Evolutionary conservation across 1,139 yeast genomes (phyloP).

Genomic region (Suhomyces bokatorum): DNA sequence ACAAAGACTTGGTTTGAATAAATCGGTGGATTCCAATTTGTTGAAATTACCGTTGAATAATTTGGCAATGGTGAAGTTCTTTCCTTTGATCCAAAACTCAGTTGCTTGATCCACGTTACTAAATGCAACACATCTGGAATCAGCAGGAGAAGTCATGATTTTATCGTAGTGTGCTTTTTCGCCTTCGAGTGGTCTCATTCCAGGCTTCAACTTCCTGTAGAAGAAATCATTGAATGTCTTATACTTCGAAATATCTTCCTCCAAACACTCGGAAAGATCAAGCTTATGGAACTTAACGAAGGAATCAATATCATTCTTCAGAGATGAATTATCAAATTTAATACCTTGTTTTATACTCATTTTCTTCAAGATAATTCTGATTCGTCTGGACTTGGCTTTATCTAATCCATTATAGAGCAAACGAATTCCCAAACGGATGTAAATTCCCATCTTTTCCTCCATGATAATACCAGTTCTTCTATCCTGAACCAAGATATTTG

Average conservation of each 20-base stretch:
- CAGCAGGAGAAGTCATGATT: conserved; percentile 80
- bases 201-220: conserved; percentile 72
- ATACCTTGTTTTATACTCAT: conserved; percentile 80
- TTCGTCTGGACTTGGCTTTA: conserved; percentile 53
- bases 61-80: conserved; percentile 67
- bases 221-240: conserved; percentile 86
- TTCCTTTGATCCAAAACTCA: conserved; percentile 87
- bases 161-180: conserved; percentile 33
- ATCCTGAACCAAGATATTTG: conserved; percentile 92
- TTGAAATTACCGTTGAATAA: conserved; percentile 61
- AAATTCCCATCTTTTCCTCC: conserved; percentile 91
- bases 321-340: conserved; percentile 73
- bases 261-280: conserved; percentile 67
- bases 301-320: conserved; percentile 66
- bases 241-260: conserved; percentile 51
- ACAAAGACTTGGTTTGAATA: conserved; percentile 43
- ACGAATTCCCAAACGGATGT: conserved; percentile 84
- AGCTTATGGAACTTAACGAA: conserved; percentile 81
- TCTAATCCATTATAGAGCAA: conserved; percentile 75
- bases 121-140: conserved; percentile 80
- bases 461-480: conserved; percentile 80
- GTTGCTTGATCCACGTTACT: conserved; percentile 63
- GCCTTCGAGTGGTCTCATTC: conserved; percentile 70
- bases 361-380: conserved; percentile 58
- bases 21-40: conserved; percentile 45